Percentiles rank a stretch among this genome's conserved stretches.
Conservation (phyloP, 148 eudicot species). For the Gaultheria prostrata region DNA sequence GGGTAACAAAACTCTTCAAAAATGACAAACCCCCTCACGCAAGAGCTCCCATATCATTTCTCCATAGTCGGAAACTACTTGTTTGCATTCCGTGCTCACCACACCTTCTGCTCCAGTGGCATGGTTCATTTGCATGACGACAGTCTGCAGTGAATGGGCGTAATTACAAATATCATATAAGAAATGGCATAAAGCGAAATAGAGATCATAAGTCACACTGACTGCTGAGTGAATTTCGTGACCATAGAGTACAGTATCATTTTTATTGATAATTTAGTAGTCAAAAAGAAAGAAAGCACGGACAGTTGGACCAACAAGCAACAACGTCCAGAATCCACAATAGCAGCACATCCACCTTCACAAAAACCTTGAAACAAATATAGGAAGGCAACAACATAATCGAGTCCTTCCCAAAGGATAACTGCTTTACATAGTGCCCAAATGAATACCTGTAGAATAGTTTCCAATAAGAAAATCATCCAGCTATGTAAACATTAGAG, state of each 20-base stretch:
- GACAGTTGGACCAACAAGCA: conserved; percentile 88
- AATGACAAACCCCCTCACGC: conserved; percentile 54
- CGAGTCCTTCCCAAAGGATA: not conserved
- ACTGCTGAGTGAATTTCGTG: not conserved
- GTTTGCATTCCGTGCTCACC: conserved; percentile 70
- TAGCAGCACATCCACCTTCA: conserved; percentile 74
- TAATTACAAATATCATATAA: not conserved
- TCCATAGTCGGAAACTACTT: conserved; percentile 63
- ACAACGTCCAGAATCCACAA: conserved; percentile 86
- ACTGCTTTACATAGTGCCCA: not conserved
- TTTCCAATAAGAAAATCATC: conserved; percentile 70
- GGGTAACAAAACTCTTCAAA: not conserved
- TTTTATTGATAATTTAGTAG: not conserved
- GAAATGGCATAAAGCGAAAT: not conserved
- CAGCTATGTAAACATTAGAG: conserved; percentile 6
- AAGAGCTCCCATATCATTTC: conserved; percentile 80
- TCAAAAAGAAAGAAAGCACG: conserved; percentile 13
- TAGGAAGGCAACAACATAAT: not conserved
- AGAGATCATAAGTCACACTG: not conserved
- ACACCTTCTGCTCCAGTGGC: conserved; percentile 83
- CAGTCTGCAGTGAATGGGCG: conserved; percentile 36
- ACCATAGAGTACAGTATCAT: not conserved
- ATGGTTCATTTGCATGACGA: conserved; percentile 74
- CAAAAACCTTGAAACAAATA: conserved; percentile 54
- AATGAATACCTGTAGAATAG: conserved; percentile 58